Evolutionary conservation across 1,139 yeast genomes (phyloP).

Genomic region (Yamadazyma spencermartinsiae): DNA sequence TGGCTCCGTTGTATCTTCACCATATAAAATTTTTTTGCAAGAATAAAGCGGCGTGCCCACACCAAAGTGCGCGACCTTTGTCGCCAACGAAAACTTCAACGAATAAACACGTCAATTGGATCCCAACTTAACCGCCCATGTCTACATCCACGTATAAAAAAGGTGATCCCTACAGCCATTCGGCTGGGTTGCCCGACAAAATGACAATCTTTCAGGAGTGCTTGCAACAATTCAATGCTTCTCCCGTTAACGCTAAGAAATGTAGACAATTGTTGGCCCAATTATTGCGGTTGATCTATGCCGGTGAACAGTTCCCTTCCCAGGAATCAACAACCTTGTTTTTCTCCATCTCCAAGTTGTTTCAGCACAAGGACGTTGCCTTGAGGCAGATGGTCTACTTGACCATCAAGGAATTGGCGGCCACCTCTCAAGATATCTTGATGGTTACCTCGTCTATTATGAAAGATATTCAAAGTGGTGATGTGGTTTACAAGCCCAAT

Average conservation of each 20-base stretch:
- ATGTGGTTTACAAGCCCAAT: conserved; percentile 83
- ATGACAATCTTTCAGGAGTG: conserved; percentile 98
- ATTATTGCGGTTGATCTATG: conserved; percentile 68
- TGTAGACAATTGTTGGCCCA: conserved; percentile 79
- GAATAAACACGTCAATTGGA: not conserved
- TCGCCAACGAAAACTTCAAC: not conserved
- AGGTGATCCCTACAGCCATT: conserved; percentile 67
- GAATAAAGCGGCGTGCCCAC: not conserved
- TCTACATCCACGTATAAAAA: conserved; percentile 84
- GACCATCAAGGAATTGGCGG: conserved; percentile 86
- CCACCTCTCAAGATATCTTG: conserved; percentile 84
- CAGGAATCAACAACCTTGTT: conserved; percentile 91
- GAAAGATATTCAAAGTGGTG: conserved; percentile 95
- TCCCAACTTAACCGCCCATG: too few relatives aligned
- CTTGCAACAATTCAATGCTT: conserved; percentile 86
- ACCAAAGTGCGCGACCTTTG: not conserved
- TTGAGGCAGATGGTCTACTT: conserved; percentile 92
- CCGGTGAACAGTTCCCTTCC: conserved; percentile 85
- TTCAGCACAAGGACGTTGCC: conserved; percentile 89
- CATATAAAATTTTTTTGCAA: too few relatives aligned
- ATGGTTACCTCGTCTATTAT: conserved; percentile 98
- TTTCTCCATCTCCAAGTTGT: conserved; percentile 90
- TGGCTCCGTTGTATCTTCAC: too few relatives aligned
- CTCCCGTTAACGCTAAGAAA: conserved; percentile 85
- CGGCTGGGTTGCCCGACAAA: conserved; percentile 73